phyloP scores from a whole-genome alignment of 192 early-diverging fungal genomes.

The Coemansia asiatica region DNA sequence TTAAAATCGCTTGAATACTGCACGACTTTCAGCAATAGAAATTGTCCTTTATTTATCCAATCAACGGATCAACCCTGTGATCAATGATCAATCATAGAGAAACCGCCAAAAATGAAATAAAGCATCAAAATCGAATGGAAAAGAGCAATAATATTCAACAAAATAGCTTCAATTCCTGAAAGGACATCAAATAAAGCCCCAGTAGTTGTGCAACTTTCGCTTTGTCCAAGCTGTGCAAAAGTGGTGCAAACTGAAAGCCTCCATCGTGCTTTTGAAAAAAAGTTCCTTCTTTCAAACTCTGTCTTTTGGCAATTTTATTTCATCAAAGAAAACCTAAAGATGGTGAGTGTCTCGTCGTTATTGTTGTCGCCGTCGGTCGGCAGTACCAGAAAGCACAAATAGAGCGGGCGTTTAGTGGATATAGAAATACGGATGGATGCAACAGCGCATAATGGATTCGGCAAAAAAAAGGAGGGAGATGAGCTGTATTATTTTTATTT shows the following conservation, averaged over 20 bases:
- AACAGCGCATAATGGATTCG: constrained; percentile 1
- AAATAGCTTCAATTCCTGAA: not conserved
- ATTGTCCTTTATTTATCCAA: no score
- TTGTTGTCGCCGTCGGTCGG: not conserved
- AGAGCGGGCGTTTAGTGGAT: not conserved
- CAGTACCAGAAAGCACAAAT: not conserved
- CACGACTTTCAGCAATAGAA: no score
- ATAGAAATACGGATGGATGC: not conserved
- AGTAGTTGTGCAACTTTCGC: not conserved
- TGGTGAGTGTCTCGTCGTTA: constrained; percentile 21
- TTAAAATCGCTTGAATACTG: no score
- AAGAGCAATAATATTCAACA: not conserved
- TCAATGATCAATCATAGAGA: not conserved
- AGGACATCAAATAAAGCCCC: no score
- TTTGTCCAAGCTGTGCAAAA: not conserved
- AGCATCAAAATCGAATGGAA: no score
- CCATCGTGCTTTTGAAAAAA: not conserved
- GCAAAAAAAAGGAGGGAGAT: not conserved
- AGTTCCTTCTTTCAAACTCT: constrained; percentile 32
- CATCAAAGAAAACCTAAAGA: constrained; percentile 18
- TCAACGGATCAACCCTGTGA: not conserved
- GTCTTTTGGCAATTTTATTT: constrained; percentile 25
- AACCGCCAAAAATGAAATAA: no score
- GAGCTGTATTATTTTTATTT: not conserved
- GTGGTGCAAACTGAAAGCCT: not conserved